phyloP scores from a whole-genome alignment of 1,139 yeast genomes.

The Yamadazyma atlantica region DNA sequence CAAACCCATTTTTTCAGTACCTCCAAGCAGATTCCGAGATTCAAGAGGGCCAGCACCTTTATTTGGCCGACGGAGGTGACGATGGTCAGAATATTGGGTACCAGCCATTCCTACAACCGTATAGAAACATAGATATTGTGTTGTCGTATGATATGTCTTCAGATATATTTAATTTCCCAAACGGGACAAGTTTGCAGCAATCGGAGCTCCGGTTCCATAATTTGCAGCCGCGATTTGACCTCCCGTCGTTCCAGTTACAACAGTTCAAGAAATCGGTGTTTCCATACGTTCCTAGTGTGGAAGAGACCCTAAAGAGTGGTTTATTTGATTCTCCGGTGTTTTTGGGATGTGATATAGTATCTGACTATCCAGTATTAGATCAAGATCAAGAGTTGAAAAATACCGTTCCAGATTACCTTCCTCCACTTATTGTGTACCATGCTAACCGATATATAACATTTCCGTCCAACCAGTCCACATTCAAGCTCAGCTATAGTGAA shows the following conservation, averaged over 20 bases:
- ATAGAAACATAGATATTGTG: slow-evolving; percentile 33
- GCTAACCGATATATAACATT: slow-evolving; percentile 45
- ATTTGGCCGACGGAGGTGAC: slow-evolving; percentile 45
- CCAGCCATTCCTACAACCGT: slow-evolving; percentile 31
- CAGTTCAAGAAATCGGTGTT: slow-evolving; percentile 1
- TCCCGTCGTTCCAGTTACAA: slow-evolving; percentile 18
- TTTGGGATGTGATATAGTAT: slow-evolving; percentile 53
- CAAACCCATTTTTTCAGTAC: slow-evolving; percentile 68
- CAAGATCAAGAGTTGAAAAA: neutral
- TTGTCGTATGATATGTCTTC: slow-evolving; percentile 41
- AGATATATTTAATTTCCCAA: slow-evolving; percentile 38
- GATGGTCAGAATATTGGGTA: slow-evolving; percentile 47
- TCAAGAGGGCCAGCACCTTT: slow-evolving; percentile 22
- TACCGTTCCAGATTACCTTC: slow-evolving; percentile 23
- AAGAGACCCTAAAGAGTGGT: slow-evolving; percentile 30
- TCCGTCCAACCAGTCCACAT: slow-evolving; percentile 58
- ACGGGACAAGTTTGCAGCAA: slow-evolving; percentile 30
- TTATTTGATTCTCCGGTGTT: slow-evolving; percentile 44
- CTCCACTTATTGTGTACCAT: slow-evolving; percentile 57
- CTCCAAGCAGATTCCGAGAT: slow-evolving; percentile 12
- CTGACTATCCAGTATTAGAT: slow-evolving; percentile 25
- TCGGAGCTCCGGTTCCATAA: slow-evolving; percentile 25
- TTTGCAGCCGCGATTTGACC: slow-evolving; percentile 8
- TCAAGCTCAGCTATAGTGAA: slow-evolving; percentile 49
- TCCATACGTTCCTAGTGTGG: slow-evolving; percentile 26